These are phyloP conservation scores for Sporothrix phasma DNA, from an alignment of 2,329 filamentous ascomycete genomes.

Conservation along the genomic window DNA sequence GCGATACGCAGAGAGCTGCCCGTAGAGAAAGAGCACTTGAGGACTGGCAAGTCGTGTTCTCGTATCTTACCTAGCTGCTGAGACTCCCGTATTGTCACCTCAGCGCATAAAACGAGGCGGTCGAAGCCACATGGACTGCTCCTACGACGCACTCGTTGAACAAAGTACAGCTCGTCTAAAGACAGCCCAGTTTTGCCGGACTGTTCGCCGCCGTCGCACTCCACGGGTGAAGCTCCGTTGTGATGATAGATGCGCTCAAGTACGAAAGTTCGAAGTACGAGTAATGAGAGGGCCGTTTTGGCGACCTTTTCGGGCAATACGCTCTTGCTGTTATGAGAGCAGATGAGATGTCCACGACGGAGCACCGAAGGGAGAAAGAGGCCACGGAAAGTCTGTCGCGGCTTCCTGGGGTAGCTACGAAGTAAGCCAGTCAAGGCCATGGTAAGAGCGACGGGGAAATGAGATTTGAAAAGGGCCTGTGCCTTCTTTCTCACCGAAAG, in stretches of 20 bases:
- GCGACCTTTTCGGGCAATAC: background rate
- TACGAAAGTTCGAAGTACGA: background rate
- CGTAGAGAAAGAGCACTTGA: background rate
- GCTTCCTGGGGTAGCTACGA: background rate
- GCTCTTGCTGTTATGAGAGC: background rate
- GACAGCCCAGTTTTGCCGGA: no score
- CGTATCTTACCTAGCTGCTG: background rate
- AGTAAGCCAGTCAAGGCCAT: background rate
- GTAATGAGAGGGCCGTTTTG: background rate
- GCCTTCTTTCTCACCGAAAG: background rate
- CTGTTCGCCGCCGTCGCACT: no score
- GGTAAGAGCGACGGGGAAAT: background rate
- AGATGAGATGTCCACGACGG: background rate
- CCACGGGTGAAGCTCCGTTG: no score
- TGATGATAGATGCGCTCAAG: background rate
- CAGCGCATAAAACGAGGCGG: conserved; percentile 1
- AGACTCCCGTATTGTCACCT: no score
- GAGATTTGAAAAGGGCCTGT: background rate
- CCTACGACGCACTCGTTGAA: no score
- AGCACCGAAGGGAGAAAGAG: background rate
- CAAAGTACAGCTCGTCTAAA: no score
- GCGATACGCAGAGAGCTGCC: background rate
- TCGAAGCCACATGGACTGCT: background rate
- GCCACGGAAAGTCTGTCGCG: background rate
- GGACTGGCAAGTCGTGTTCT: background rate